A percentile compares a stretch with the other conserved stretches of the same genome.
phyloP scores from a whole-genome alignment of 345 rosid species.

The Crucihimalaya himalaica region DNA sequence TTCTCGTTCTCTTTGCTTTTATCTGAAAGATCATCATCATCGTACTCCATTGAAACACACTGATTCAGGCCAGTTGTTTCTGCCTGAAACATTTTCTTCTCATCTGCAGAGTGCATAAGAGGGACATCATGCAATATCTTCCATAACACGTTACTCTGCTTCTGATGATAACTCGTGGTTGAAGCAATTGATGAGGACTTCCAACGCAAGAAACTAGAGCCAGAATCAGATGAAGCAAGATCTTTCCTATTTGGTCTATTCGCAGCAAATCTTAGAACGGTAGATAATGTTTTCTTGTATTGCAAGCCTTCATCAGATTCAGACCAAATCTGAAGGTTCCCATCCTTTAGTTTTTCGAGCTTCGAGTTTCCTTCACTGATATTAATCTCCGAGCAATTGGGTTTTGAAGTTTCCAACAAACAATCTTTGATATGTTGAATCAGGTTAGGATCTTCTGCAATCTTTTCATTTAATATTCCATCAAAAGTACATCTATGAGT shows the following conservation, averaged over 20 bases:
- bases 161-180: conserved; percentile 20
- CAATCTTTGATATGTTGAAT: conserved; percentile 71
- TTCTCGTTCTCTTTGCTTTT: conserved; percentile 46
- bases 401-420: conserved; percentile 62
- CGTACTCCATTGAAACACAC: neutral
- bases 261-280: conserved; percentile 43
- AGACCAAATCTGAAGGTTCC: neutral
- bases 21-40: neutral
- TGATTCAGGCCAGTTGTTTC: neutral
- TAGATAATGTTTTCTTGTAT: conserved; percentile 50
- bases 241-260: conserved; percentile 16
- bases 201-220: conserved; percentile 61
- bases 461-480: conserved; percentile 37
- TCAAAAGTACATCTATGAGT: conserved; percentile 8
- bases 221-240: conserved; percentile 23
- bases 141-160: conserved; percentile 50
- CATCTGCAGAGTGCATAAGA: conserved; percentile 44
- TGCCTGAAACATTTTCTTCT: neutral
- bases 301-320: conserved; percentile 41
- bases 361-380: conserved; percentile 6
- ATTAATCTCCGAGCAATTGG: conserved; percentile 42
- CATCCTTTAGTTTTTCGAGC: neutral
- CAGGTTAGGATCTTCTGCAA: conserved; percentile 62
- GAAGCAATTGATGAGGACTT: conserved; percentile 37
- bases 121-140: conserved; percentile 61